Evolutionary conservation across 352 stramenopile genomes (phyloP).

Genomic region (Phytophthora uliginosa): DNA sequence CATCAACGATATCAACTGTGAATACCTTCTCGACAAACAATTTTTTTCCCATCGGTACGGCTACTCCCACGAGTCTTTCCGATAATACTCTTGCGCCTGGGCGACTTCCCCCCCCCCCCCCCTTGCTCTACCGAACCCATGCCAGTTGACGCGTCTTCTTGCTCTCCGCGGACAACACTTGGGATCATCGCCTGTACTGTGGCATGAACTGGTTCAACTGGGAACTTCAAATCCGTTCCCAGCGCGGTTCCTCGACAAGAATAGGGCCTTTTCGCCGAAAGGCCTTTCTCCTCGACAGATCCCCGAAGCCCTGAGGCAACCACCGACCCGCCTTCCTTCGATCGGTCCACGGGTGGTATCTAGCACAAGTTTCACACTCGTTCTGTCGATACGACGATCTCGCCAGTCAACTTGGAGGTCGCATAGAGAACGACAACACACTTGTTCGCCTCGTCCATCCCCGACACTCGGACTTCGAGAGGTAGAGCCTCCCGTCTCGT

Average conservation of each 20-base stretch:
- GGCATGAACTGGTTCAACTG: no score
- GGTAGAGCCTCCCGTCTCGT: slow-evolving; percentile 3
- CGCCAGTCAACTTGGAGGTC: slow-evolving; percentile 12
- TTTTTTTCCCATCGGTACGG: no score
- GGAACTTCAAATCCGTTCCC: slow-evolving; percentile 6
- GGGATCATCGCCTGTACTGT: no score
- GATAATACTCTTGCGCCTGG: no score
- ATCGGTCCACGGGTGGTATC: not conserved
- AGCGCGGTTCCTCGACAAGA: slow-evolving; percentile 7
- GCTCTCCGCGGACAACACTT: no score
- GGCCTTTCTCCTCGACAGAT: slow-evolving; percentile 2
- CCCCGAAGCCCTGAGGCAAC: not conserved
- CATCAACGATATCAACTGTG: no score
- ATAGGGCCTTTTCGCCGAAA: slow-evolving; percentile 9
- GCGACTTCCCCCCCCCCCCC: no score
- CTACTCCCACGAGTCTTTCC: no score
- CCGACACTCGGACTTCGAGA: not conserved
- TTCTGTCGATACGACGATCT: slow-evolving; percentile 14
- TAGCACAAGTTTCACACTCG: slow-evolving; percentile 1
- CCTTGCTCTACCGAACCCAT: no score
- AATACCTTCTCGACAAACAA: no score
- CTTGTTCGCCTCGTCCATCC: slow-evolving; percentile 1
- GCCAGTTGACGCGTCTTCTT: no score
- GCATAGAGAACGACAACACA: not conserved
- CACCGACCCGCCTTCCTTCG: not conserved